A percentile compares a stretch with the other conserved stretches of the same genome.
Evolutionary conservation across 345 rosid species (phyloP).

Genomic region (Gossypium anomalum): DNA sequence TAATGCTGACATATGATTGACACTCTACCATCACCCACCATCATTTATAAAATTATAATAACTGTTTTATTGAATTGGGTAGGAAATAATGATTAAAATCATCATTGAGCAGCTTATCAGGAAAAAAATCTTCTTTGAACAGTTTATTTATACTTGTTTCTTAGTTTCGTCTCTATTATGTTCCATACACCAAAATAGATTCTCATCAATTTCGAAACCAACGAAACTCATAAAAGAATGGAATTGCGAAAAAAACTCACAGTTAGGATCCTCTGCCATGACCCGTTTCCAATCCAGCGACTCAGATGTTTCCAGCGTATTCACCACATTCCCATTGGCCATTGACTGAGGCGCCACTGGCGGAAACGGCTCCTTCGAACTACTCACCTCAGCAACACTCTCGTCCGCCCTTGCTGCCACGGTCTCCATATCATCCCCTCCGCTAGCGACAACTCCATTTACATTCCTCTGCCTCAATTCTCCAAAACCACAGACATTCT

Average conservation of each 20-base stretch:
- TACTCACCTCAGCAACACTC: slow-evolving; percentile 28
- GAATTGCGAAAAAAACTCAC: slow-evolving; percentile 38
- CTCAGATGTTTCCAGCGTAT: slow-evolving; percentile 56
- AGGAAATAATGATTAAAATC: neutral
- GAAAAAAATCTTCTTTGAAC: neutral
- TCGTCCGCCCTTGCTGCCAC: slow-evolving; percentile 17
- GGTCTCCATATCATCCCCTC: neutral
- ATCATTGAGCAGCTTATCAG: neutral
- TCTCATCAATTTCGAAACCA: neutral
- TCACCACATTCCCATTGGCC: slow-evolving; percentile 30
- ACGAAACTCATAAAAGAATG: neutral
- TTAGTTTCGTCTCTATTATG: neutral
- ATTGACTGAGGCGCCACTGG: slow-evolving; percentile 21
- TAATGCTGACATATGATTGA: neutral
- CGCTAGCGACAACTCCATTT: neutral
- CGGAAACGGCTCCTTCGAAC: slow-evolving; percentile 30
- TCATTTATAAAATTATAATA: neutral
- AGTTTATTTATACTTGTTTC: neutral
- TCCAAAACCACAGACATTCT: slow-evolving; percentile 34
- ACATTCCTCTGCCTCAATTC: slow-evolving; percentile 70
- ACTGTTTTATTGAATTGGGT: neutral
- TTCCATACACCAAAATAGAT: neutral
- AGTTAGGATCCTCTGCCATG: slow-evolving; percentile 65
- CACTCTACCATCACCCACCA: neutral
- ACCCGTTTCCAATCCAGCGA: slow-evolving; percentile 82